phyloP scores from a whole-genome alignment of 371 early-diverging fungal species.

The Haplosporangium sp. region DNA sequence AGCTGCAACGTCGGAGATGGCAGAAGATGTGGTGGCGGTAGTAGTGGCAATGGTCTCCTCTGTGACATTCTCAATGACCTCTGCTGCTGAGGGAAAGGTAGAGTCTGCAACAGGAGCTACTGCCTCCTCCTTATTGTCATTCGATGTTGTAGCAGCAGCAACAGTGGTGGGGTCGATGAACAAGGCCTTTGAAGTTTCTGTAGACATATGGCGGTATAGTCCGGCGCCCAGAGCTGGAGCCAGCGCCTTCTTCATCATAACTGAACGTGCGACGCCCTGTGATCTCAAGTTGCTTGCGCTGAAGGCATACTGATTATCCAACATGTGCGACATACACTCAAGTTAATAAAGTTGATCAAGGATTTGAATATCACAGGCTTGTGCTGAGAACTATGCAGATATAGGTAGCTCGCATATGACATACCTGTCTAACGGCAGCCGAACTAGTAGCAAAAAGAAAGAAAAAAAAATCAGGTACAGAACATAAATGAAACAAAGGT shows the following conservation, averaged over 20 bases:
- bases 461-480: constrained; percentile 14
- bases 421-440: constrained; percentile 42
- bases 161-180: constrained; percentile 34
- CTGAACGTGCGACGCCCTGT: constrained; percentile 15
- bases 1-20: constrained; percentile 41
- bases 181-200: constrained; percentile 35
- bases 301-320: constrained; percentile 20
- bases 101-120: constrained; percentile 16
- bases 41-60: constrained; percentile 34
- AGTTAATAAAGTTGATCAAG: background rate
- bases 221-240: constrained; percentile 32
- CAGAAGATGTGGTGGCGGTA: constrained; percentile 24
- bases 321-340: background rate
- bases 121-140: constrained; percentile 14
- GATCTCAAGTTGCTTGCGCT: constrained; percentile 24
- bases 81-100: constrained; percentile 34
- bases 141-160: constrained; percentile 12
- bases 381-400: no score
- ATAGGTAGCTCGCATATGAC: constrained; percentile 1
- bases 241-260: constrained; percentile 21
- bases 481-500: background rate
- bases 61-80: constrained; percentile 43
- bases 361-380: no score
- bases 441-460: constrained; percentile 13
- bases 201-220: constrained; percentile 48